Percentiles rank a stretch among this genome's conserved stretches.
Conservation (phyloP, 768 basidiomycete genomes). For the Leucogyrophana mollusca region DNA sequence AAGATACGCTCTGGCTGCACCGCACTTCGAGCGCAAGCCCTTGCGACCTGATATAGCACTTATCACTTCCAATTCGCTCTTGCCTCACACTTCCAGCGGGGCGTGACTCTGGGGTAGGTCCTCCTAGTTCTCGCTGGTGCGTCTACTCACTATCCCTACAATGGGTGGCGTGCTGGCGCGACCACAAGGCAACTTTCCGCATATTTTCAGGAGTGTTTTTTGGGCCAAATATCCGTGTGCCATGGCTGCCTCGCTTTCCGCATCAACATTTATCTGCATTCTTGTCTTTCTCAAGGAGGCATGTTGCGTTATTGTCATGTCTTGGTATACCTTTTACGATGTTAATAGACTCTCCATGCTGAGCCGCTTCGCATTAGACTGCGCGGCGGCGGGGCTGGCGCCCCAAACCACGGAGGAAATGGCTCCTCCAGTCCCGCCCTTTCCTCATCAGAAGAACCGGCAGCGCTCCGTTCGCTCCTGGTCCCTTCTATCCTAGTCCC, state of each 20-base stretch:
- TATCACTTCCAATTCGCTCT: too few species aligned
- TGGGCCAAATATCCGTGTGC: slow-evolving; percentile 53
- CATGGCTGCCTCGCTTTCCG: slow-evolving; percentile 24
- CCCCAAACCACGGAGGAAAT: too few species aligned
- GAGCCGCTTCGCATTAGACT: too few species aligned
- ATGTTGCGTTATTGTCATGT: not conserved
- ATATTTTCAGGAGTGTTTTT: slow-evolving; percentile 45
- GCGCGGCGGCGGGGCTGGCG: too few species aligned
- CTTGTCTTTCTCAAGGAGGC: slow-evolving; percentile 30
- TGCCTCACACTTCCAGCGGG: too few species aligned
- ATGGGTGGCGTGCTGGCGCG: slow-evolving; percentile 57
- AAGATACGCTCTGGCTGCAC: too few species aligned
- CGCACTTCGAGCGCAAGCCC: too few species aligned
- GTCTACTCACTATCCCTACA: slow-evolving; percentile 31
- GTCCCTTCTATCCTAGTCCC: slow-evolving; percentile 26
- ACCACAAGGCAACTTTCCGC: slow-evolving; percentile 57
- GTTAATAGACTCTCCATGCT: too few species aligned
- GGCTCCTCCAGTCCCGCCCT: too few species aligned
- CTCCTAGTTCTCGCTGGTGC: slow-evolving; percentile 8
- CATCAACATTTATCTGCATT: slow-evolving; percentile 19
- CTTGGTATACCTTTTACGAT: too few species aligned
- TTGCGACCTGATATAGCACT: too few species aligned
- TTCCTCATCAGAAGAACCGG: slow-evolving; percentile 3
- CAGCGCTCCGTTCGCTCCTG: slow-evolving; percentile 28
- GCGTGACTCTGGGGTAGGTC: slow-evolving; percentile 33